Conservation (phyloP, 257 asterid species). For the Phtheirospermum japonicum region DNA sequence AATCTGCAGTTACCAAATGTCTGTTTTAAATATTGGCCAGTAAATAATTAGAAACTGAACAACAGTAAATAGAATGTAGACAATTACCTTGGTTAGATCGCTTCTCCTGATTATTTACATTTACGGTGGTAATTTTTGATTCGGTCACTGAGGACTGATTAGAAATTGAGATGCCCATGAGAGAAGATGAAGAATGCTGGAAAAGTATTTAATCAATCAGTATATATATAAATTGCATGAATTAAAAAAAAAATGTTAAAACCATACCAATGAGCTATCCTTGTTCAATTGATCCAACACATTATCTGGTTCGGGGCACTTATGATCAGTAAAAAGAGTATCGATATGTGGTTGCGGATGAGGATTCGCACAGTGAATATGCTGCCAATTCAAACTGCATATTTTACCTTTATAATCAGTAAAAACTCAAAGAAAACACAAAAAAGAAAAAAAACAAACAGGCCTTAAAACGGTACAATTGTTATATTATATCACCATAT, state of each 20-base stretch:
- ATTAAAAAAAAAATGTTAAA: neutral
- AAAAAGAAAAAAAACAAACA: too few relatives aligned
- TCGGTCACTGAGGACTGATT: constrained; percentile 24
- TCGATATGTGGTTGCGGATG: constrained; percentile 54
- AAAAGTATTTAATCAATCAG: constrained; percentile 20
- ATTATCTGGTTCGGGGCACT: constrained; percentile 50
- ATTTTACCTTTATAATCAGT: constrained; percentile 22
- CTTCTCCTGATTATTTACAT: constrained; percentile 20
- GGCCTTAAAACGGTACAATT: constrained; percentile 15
- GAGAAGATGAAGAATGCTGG: constrained; percentile 31
- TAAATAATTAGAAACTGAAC: neutral
- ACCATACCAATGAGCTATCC: constrained; percentile 39
- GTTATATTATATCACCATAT: neutral
- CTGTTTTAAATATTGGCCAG: constrained; percentile 13
- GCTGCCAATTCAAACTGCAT: constrained; percentile 94
- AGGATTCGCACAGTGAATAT: constrained; percentile 59
- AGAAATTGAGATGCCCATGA: constrained; percentile 22
- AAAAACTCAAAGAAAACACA: constrained; percentile 14
- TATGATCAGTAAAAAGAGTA: constrained; percentile 67
- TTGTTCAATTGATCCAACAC: constrained; percentile 30
- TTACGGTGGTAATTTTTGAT: constrained; percentile 27
- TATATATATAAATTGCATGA: constrained; percentile 3
- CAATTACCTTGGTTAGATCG: constrained; percentile 32
- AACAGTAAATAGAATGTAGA: neutral
- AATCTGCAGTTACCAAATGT: constrained; percentile 26